phyloP scores from a whole-genome alignment of 75 land plant genomes.

The Cryptomeria japonica region DNA sequence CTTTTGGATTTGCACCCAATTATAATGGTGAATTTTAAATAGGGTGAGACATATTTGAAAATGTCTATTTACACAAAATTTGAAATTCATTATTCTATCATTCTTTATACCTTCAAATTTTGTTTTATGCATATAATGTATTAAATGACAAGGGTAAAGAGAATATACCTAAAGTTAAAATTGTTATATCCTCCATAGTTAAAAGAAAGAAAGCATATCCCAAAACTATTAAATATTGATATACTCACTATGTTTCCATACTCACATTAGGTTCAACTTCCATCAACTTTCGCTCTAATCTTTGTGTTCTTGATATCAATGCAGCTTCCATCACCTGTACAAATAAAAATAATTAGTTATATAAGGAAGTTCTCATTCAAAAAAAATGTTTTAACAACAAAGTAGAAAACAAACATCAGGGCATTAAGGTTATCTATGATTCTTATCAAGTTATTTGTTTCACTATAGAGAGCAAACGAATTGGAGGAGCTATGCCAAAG shows the following conservation, averaged over 20 bases:
- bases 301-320: constrained; percentile 82
- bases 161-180: neutral
- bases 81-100: neutral
- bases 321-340: constrained; percentile 95
- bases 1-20: neutral
- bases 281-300: constrained; percentile 79
- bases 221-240: neutral
- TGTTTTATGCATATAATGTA: neutral
- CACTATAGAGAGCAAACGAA: neutral
- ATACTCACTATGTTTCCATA: constrained; percentile 44
- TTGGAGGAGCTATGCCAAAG: neutral
- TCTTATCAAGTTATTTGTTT: neutral
- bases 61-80: neutral
- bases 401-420: neutral
- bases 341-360: neutral
- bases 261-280: constrained; percentile 96
- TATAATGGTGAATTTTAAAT: neutral
- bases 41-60: neutral
- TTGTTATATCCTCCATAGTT: neutral
- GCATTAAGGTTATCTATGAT: neutral
- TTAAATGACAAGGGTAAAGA: neutral
- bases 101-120: neutral
- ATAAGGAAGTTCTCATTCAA: neutral
- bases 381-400: neutral
- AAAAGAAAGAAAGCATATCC: neutral